Conservation (phyloP, 495 filamentous ascomycete species). For the Aspergillus saccharolyticus region DNA sequence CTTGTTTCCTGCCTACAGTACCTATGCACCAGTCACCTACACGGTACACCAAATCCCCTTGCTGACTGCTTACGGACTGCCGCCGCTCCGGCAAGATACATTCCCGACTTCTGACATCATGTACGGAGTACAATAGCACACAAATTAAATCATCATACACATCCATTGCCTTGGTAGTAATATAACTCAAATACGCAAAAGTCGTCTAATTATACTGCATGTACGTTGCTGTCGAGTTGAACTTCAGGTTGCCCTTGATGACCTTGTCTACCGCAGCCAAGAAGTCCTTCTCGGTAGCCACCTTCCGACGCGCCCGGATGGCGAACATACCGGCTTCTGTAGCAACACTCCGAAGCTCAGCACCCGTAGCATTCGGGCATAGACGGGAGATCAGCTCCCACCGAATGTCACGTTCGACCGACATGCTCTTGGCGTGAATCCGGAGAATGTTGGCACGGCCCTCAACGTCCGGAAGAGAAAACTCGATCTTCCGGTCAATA, state of each 20-base stretch:
- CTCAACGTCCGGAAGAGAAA: conserved; percentile 93
- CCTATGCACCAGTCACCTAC: no score
- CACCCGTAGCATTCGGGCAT: conserved; percentile 95
- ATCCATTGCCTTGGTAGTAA: conserved; percentile 22
- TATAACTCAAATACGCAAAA: conserved; percentile 13
- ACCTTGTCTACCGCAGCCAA: conserved; percentile 97
- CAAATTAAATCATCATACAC: conserved; percentile 22
- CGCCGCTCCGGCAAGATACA: background rate
- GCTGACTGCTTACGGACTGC: background rate
- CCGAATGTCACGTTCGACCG: conserved; percentile 94
- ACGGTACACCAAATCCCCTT: no score
- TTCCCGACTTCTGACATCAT: no score
- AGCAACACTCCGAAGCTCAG: conserved; percentile 89
- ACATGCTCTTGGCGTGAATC: conserved; percentile 99
- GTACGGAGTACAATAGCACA: no score
- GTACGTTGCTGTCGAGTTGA: conserved; percentile 97
- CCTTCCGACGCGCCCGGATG: conserved; percentile 93
- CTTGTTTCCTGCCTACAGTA: no score
- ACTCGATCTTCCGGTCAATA: conserved; percentile 98
- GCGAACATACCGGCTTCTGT: conserved; percentile 99
- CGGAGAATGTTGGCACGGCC: conserved; percentile 95
- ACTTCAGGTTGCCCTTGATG: conserved; percentile 98
- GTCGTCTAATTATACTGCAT: conserved; percentile 91
- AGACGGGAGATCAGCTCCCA: conserved; percentile 97
- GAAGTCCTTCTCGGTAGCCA: conserved; percentile 99